These are phyloP conservation scores for Clitocybe nebularis DNA, from an alignment of 1,284 basidiomycete species.

Conservation along the genomic window DNA sequence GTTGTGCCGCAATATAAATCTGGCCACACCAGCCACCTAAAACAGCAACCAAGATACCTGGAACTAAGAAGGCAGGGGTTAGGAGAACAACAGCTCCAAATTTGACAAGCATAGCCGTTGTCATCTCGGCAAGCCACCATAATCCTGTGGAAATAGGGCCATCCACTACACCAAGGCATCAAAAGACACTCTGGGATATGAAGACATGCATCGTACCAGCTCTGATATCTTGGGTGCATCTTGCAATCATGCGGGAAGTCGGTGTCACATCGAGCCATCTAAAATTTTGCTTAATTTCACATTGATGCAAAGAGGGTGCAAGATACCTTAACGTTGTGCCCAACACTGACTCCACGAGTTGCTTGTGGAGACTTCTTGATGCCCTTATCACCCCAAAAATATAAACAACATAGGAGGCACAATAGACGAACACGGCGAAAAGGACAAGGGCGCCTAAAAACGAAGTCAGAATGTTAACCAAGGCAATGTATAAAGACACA, in stretches of 20 bases:
- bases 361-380: constrained; percentile 51
- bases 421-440: constrained; percentile 27
- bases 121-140: constrained; percentile 28
- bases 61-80: constrained; percentile 29
- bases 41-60: constrained; percentile 26
- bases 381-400: constrained; percentile 47
- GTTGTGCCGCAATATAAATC: constrained; percentile 67
- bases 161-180: constrained; percentile 23
- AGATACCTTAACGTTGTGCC: constrained; percentile 41
- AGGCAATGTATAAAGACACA: constrained; percentile 1
- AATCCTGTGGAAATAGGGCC: constrained; percentile 25
- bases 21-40: constrained; percentile 34
- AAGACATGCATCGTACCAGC: constrained; percentile 18
- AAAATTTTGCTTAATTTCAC: too few species aligned
- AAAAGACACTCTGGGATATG: neutral
- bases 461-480: neutral
- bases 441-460: constrained; percentile 27
- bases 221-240: constrained; percentile 55
- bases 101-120: constrained; percentile 28
- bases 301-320: too few species aligned
- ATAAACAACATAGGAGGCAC: constrained; percentile 29
- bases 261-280: constrained; percentile 55
- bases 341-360: constrained; percentile 52
- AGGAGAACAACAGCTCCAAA: constrained; percentile 28
- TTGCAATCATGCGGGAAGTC: constrained; percentile 47